Percentiles rank a stretch among this genome's conserved stretches.
Conservation (phyloP, 2,329 filamentous ascomycete species). For the Nakataea oryzae region DNA sequence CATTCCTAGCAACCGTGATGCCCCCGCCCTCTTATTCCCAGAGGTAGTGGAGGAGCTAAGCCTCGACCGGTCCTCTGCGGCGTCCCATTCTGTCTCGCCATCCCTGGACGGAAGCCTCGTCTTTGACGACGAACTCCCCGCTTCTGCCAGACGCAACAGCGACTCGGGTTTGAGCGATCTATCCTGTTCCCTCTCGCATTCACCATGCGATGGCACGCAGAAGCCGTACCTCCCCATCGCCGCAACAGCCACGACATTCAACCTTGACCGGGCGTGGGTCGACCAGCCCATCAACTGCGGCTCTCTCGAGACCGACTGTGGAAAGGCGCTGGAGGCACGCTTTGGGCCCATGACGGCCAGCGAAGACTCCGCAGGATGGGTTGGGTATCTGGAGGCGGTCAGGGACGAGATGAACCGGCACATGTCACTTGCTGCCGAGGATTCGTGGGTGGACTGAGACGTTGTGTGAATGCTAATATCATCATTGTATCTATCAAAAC, state of each 20-base stretch:
- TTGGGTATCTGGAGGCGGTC: conserved; percentile 4
- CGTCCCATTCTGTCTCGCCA: neutral
- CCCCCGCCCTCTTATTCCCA: neutral
- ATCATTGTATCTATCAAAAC: too few species aligned
- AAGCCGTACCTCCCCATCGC: neutral
- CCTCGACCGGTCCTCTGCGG: neutral
- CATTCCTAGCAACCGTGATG: neutral
- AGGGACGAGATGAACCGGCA: conserved; percentile 25
- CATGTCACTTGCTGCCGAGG: conserved; percentile 19
- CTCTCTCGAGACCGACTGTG: neutral
- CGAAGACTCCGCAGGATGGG: neutral
- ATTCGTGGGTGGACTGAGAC: neutral
- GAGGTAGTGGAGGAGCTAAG: neutral
- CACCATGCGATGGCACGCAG: neutral
- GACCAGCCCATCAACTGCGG: neutral
- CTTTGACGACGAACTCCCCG: neutral
- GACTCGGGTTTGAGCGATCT: neutral
- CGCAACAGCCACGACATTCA: neutral
- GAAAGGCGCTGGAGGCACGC: neutral
- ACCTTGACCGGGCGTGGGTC: neutral
- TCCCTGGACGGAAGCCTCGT: neutral
- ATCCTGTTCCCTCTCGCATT: neutral
- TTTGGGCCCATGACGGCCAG: neutral
- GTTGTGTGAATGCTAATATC: too few species aligned
- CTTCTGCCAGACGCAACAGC: neutral